phyloP scores from a whole-genome alignment of 2,329 filamentous ascomycete species.

The Taxawa tesnikishii region DNA sequence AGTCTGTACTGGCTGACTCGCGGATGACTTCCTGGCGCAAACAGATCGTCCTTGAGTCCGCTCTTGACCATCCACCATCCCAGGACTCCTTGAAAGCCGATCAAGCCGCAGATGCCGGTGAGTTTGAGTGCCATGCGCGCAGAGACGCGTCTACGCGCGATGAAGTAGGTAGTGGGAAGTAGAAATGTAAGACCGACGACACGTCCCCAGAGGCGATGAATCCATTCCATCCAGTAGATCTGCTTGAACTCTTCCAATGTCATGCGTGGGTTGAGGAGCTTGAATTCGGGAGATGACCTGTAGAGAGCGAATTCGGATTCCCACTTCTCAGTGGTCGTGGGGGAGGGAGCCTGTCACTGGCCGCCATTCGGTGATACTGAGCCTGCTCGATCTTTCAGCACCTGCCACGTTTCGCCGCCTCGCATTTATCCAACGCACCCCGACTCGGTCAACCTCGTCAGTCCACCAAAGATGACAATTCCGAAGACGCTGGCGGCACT shows the following conservation, averaged over 20 bases:
- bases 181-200: constrained; percentile 85
- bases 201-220: constrained; percentile 86
- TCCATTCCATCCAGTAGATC: constrained; percentile 99
- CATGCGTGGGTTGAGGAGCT: constrained; percentile 87
- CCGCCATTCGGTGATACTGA: constrained; percentile 98
- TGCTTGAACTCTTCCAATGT: constrained; percentile 87
- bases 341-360: constrained; percentile 89
- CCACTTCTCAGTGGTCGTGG: constrained; percentile 70
- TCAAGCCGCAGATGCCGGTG: constrained; percentile 71
- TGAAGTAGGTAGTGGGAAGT: constrained; percentile 76
- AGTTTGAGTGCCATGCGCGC: constrained; percentile 65
- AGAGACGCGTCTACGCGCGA: constrained; percentile 67
- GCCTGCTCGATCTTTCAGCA: constrained; percentile 35
- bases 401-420: too few relatives aligned
- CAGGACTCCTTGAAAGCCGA: constrained; percentile 88
- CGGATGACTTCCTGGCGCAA: constrained; percentile 79
- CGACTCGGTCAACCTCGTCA: constrained; percentile 90
- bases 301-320: constrained; percentile 89
- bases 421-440: constrained; percentile 56
- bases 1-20: constrained; percentile 91
- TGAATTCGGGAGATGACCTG: constrained; percentile 82
- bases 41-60: constrained; percentile 88
- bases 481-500: constrained; percentile 92
- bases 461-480: constrained; percentile 87
- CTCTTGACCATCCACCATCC: constrained; percentile 99